Evolutionary conservation across 129 eudicot species (phyloP).

Genomic region (Kitagawia praeruptora): DNA sequence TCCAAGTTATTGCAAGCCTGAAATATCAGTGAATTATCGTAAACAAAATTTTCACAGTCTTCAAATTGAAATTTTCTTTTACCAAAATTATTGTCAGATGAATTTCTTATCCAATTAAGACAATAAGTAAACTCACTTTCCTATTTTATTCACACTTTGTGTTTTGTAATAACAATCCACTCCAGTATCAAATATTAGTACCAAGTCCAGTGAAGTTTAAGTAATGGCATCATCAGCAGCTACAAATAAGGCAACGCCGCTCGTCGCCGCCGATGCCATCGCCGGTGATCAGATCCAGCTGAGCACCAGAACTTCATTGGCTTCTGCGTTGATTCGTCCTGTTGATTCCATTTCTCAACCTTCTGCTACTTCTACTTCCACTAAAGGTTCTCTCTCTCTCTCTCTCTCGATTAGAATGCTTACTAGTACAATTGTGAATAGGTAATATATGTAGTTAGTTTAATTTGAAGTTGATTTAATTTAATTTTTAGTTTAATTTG

Average conservation of each 20-base stretch:
- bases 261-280: conserved; percentile 23
- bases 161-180: too few relatives aligned
- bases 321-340: conserved; percentile 33
- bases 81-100: too few relatives aligned
- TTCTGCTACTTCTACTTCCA: conserved; percentile 26
- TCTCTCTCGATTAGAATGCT: background rate
- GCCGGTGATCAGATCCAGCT: conserved; percentile 49
- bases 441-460: background rate
- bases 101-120: too few relatives aligned
- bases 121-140: too few relatives aligned
- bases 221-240: conserved; percentile 43
- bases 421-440: background rate
- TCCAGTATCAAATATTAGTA: background rate
- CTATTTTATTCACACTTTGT: too few relatives aligned
- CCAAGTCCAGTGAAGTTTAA: conserved; percentile 23
- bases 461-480: too few relatives aligned
- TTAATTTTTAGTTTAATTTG: too few relatives aligned
- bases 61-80: too few relatives aligned
- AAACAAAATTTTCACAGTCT: too few relatives aligned
- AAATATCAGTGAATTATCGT: too few relatives aligned
- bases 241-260: conserved; percentile 39
- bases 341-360: conserved; percentile 32
- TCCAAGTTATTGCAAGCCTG: too few relatives aligned
- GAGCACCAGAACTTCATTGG: conserved; percentile 34
- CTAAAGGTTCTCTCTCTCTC: conserved; percentile 33